Base-by-base conservation (phyloP, 208 protist species). In the Endotrypanum monterogeii region DNA sequence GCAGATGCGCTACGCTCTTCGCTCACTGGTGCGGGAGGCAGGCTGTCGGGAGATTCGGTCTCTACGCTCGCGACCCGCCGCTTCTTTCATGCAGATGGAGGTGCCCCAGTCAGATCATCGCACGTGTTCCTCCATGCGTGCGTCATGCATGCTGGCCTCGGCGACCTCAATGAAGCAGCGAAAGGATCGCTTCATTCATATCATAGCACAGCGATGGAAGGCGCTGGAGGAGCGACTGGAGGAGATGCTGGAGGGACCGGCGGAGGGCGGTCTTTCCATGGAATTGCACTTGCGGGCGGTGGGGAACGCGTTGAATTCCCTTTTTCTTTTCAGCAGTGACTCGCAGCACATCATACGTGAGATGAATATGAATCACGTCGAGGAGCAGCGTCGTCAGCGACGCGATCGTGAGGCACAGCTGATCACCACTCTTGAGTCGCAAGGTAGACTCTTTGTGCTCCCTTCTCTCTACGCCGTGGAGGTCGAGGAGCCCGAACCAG, bases 301-400 rank as follows among this genome's bases (percentile, higher is more conserved):
- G 28, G 56, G 55, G 51, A 72, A 74, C 68, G 62, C 73, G 18
- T 35, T 85, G 60, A 79, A 78, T 52, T 67, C 73, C 32, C 74
- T 82, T 48, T 80, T 46, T 51, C 76, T 88, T 35, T 88, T 88
- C 76, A 83, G 79, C 79, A 58, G 61, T 57, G 67, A 84, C 58
- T 66, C 67, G 2, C 32, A 60, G 50, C 28, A 57, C 51, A 80
- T 88, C 44, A 55, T 83, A 12, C 84, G 84, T 37, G 84, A 88
- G 52, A 46, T 88, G 30, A 83, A 79, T 69, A 69, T 76, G 57
- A 63, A 63, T n/a, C 23, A 72, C 14, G 80, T 78, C 25, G 84
- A 85, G 58, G 78, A 82, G 74, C 68, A 77, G 52, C 78, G 74
- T 9, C 84, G 80, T 12, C 67, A 80, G 58, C 80, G 84, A 32